phyloP scores from a whole-genome alignment of 192 early-diverging fungal genomes.

The Dissophora ornata region DNA sequence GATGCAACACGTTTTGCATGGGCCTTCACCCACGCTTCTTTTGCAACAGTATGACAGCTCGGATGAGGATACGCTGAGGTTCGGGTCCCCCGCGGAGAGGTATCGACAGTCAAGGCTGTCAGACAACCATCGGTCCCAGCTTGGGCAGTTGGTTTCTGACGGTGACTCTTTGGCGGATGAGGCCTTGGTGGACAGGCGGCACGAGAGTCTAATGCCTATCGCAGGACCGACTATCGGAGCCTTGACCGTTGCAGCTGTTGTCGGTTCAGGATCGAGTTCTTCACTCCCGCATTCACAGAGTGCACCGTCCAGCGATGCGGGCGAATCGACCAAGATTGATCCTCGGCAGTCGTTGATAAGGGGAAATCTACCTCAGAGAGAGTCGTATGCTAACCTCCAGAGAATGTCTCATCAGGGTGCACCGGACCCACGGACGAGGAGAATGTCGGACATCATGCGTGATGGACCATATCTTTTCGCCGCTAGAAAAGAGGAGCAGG shows the following conservation, averaged over 20 bases:
- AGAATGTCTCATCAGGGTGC: conserved; percentile 41
- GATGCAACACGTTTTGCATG: conserved; percentile 28
- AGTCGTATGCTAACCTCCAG: conserved; percentile 43
- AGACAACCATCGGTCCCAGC: conserved; percentile 8
- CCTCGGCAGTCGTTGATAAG: conserved; percentile 1
- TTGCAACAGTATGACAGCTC: conserved; percentile 1
- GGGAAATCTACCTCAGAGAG: conserved; percentile 11
- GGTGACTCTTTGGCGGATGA: not conserved
- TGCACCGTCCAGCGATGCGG: not conserved
- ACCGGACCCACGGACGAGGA: conserved; percentile 33
- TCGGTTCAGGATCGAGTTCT: not conserved
- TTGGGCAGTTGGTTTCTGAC: not conserved
- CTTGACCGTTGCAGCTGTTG: not conserved
- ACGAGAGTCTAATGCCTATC: conserved; percentile 1
- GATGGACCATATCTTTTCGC: conserved; percentile 49
- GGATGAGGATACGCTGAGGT: conserved; percentile 26
- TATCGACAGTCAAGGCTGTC: conserved; percentile 31
- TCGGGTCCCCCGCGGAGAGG: conserved; percentile 38
- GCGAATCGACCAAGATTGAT: conserved; percentile 2
- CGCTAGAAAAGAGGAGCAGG: conserved; percentile 3
- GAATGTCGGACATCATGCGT: conserved; percentile 48
- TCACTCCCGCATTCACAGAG: not conserved
- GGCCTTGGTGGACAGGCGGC: conserved; percentile 1
- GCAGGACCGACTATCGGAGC: not conserved
- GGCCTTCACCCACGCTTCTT: not conserved